Evolutionary conservation across 345 rosid genomes (phyloP), one percentile per base, ranked within the genome.

Genomic region (Salix viminalis): DNA sequence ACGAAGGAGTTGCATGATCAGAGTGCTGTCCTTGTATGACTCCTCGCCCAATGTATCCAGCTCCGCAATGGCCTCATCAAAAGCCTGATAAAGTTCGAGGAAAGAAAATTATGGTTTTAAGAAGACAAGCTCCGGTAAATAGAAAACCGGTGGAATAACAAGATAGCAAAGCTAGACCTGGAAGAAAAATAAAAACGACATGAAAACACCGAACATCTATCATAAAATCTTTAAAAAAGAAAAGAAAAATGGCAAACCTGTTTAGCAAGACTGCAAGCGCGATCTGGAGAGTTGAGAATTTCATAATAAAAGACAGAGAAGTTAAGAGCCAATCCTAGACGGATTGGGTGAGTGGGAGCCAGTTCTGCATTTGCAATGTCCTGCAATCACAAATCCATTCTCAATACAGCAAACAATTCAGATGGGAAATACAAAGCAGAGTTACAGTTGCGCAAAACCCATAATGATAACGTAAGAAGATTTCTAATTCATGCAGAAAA

Each of bases 1-100:
- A 18, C 96, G 97, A 67, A 95, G 94, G 82, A 95, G 97, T 86
- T 95, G 96, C 99, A 91, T 95, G 84, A 93, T 95, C 91, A 95
- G 84, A 70, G 96, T 93, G 89, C 93, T 95, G 52, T 93, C 97
- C 87, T 93, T 95, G 89, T 95, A 95, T 36, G 99, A 95, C 69
- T 95, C 97, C 82, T 95, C 97, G 13, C 97, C 99, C 7, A 95
- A 85, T 15, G 97, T 93, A 83, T 90, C 97, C 87, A 95, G 84
- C 85, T 95, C 97, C 37, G 97, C 97, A 81, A 90, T 93, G 8
- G 96, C 94, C 77, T 95, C 97, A 69, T 95, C 97, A 76, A 95
- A 95, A 32, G 97, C 97, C 97, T 95, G 73, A 21, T 69, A 9
- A 7, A 34, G 36, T 44, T 15, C 42, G 42, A 77, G 3, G n/a